phyloP scores from a whole-genome alignment of 768 basidiomycete genomes.

The Lanmaoa rubissima region DNA sequence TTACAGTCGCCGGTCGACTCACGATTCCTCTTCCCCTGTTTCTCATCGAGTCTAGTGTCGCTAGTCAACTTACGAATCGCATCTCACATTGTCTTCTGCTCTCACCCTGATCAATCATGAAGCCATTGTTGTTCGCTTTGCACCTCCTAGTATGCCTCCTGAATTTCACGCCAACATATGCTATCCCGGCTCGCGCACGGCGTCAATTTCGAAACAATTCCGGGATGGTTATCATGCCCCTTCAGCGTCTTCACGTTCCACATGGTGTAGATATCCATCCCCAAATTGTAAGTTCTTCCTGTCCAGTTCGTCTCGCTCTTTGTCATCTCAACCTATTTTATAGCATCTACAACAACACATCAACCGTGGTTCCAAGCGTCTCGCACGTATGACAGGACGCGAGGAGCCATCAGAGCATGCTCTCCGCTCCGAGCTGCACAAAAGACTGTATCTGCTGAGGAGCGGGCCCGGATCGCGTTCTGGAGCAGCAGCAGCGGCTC shows the following conservation, averaged over 20 bases:
- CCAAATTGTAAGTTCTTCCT: conserved; percentile 38
- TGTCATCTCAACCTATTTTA: background rate
- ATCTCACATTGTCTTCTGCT: background rate
- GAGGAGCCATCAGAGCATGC: conserved; percentile 46
- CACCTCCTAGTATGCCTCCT: conserved; percentile 54
- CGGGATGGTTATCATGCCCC: conserved; percentile 41
- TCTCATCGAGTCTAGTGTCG: conserved; percentile 1
- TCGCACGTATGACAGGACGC: conserved; percentile 67
- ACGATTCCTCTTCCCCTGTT: background rate
- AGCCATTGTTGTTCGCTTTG: conserved; percentile 46
- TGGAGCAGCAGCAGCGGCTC: background rate
- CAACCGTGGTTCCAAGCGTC: conserved; percentile 61
- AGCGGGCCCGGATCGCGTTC: conserved; percentile 19
- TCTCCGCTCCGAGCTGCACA: conserved; percentile 44
- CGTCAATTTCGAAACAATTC: conserved; percentile 15
- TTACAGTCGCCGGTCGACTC: conserved; percentile 19
- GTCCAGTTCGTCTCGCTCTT: background rate
- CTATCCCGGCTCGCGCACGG: conserved; percentile 19
- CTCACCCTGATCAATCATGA: conserved; percentile 41
- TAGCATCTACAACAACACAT: conserved; percentile 70
- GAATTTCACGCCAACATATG: conserved; percentile 36
- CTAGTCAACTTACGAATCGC: conserved; percentile 13
- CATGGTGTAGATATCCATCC: conserved; percentile 38
- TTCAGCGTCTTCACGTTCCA: conserved; percentile 36
- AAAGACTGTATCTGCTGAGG: conserved; percentile 41